Percentiles rank a stretch among this genome's conserved stretches.
Evolutionary conservation across 1,139 yeast species (phyloP).

Genomic region (Groenewaldozyma sp.): DNA sequence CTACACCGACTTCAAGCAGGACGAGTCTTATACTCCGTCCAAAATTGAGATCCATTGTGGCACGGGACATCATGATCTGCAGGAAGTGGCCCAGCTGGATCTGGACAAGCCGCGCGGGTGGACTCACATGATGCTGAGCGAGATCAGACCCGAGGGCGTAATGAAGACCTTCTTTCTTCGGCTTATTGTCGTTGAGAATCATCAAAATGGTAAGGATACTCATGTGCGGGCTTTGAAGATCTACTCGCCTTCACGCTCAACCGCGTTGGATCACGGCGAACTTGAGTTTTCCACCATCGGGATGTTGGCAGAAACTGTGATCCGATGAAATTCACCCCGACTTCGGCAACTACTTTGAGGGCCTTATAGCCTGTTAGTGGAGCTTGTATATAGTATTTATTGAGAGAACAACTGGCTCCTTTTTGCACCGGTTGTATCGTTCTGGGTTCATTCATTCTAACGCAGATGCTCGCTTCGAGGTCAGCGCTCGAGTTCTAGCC

Average conservation of each 20-base stretch:
- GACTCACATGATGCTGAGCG: conserved; percentile 64
- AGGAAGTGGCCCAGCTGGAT: conserved; percentile 59
- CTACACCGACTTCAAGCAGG: conserved; percentile 56
- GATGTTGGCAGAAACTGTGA: conserved; percentile 28
- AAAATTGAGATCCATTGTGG: conserved; percentile 69
- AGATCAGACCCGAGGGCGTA: conserved; percentile 43
- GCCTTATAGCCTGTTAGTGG: too few species aligned
- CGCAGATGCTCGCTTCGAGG: too few species aligned
- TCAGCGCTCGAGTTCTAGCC: too few species aligned
- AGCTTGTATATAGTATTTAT: too few species aligned
- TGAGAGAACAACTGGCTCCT: too few species aligned
- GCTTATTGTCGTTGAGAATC: conserved; percentile 66
- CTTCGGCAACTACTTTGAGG: too few species aligned
- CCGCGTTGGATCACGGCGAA: conserved; percentile 12
- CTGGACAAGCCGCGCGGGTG: conserved; percentile 78
- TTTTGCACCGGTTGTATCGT: too few species aligned
- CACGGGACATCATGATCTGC: conserved; percentile 73
- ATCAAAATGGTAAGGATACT: conserved; percentile 94
- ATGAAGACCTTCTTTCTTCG: conserved; percentile 68
- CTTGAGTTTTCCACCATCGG: conserved; percentile 28
- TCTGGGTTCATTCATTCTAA: too few species aligned
- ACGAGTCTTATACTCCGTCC: conserved; percentile 91
- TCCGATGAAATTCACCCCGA: conserved; percentile 19
- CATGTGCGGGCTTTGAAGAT: conserved; percentile 70
- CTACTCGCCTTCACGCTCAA: conserved; percentile 34